Conservation (phyloP, 2,329 filamentous ascomycete species). For the Lachnellula arida region DNA sequence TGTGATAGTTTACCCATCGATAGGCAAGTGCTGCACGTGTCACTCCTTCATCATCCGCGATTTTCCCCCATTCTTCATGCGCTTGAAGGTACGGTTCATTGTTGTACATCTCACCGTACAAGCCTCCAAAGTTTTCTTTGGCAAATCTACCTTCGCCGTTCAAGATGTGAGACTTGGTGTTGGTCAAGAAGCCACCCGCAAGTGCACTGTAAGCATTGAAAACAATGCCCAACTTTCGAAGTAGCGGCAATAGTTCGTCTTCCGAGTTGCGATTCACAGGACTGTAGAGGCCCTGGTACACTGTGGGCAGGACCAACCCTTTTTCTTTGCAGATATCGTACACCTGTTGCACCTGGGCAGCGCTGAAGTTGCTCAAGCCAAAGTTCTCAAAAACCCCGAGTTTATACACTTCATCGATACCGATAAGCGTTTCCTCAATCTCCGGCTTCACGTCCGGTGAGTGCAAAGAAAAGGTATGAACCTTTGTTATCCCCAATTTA, state of each 20-base stretch:
- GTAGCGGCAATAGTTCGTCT: slow-evolving; percentile 54
- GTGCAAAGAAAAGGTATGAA: slow-evolving; percentile 74
- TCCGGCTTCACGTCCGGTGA: slow-evolving; percentile 60
- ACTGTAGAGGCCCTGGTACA: slow-evolving; percentile 35
- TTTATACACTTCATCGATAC: slow-evolving; percentile 72
- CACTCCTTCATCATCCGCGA: slow-evolving; percentile 29
- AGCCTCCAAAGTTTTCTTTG: slow-evolving; percentile 3
- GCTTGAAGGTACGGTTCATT: slow-evolving; percentile 22
- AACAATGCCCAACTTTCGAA: slow-evolving; percentile 32
- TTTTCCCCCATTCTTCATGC: slow-evolving; percentile 26
- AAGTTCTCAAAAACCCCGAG: slow-evolving; percentile 67
- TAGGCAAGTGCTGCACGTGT: slow-evolving; percentile 34
- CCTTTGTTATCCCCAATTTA: slow-evolving; percentile 21
- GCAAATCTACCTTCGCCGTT: slow-evolving; percentile 25
- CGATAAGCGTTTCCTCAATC: slow-evolving; percentile 72
- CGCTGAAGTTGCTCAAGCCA: slow-evolving; percentile 33
- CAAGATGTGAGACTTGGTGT: slow-evolving; percentile 10
- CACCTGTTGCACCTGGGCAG: slow-evolving; percentile 28
- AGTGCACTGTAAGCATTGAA: slow-evolving; percentile 57
- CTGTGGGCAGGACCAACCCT: slow-evolving; percentile 29
- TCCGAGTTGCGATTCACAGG: slow-evolving; percentile 47
- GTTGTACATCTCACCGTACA: slow-evolving; percentile 23
- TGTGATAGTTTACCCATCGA: slow-evolving; percentile 34
- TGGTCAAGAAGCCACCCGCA: slow-evolving; percentile 57
- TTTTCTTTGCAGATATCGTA: slow-evolving; percentile 28